Evolutionary conservation across 129 eudicot genomes (phyloP), one percentile per base, ranked within the genome.

Genomic region (Flaveria bidentis): DNA sequence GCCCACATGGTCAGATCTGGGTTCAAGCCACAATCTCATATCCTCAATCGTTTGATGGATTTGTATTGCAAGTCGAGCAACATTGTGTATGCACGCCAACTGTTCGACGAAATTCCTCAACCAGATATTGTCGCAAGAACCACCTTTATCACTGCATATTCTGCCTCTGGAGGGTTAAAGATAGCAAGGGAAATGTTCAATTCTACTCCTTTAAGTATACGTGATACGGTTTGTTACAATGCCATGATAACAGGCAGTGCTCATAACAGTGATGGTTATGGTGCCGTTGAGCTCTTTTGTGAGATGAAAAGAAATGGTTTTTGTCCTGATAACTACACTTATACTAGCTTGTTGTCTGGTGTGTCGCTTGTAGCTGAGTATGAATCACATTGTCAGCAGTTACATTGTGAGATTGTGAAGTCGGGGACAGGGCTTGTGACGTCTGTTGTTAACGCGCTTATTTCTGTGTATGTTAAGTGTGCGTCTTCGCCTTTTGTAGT

Each of bases 111-210:
- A 75, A 74, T 87, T 74, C 84, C 93, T 36, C 39, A 83, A 68
- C 91, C 93, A 69, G 97, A 89, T 74, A 53, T 92, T 49, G 87
- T 89, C 14, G 84, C 96, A 9, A 82, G 88, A 67, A 92, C 97
- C n/a, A 89, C 96, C 6, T 52, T 92, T 17, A 76, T 92, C 25
- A 72, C 97, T 42, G 90, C 90, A 0, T 85, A 87, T 51, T 84
- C 93, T 30, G 75, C 84, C 41, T 71, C 85, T 13, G 87, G 90
- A n/a, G 66, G 81, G 18, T 53, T 86, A 2, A 83, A 81, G 73
- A 50, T 79, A 15, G 96, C 96, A 1, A 79, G 82, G 46, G 67
- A 83, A 53, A 51, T 87, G 22, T 89, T 92, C 42, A 77, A 89
- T 36, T 22, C 20, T 36, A 92, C 85, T 41, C 96, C 87, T 9